Evolutionary conservation across 2,329 filamentous ascomycete genomes (phyloP).

Genomic region (Sporothrix globosa): DNA sequence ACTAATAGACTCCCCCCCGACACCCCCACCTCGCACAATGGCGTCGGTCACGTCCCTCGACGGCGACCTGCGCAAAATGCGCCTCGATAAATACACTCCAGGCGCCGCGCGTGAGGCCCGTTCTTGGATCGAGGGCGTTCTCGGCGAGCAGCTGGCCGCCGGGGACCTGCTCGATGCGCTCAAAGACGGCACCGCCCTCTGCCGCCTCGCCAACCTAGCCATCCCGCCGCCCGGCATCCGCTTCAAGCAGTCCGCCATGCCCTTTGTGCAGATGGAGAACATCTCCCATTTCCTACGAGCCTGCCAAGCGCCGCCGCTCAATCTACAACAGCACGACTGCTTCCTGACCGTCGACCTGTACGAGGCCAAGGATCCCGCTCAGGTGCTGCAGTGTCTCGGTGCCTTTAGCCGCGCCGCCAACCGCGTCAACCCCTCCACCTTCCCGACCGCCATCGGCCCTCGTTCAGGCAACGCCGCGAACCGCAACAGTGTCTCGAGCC

Average conservation of each 20-base stretch:
- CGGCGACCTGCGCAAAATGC: slow-evolving; percentile 91
- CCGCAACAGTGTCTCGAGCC: slow-evolving; percentile 60
- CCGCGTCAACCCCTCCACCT: slow-evolving; percentile 69
- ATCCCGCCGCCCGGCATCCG: slow-evolving; percentile 76
- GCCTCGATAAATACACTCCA: slow-evolving; percentile 90
- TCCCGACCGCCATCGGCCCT: slow-evolving; percentile 76
- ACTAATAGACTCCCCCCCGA: background rate
- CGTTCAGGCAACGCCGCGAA: slow-evolving; percentile 55
- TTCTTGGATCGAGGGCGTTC: slow-evolving; percentile 79
- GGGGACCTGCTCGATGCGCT: slow-evolving; percentile 81
- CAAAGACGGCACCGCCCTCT: slow-evolving; percentile 89
- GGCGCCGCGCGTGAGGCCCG: slow-evolving; percentile 83
- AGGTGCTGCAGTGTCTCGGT: slow-evolving; percentile 88
- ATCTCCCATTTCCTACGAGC: slow-evolving; percentile 93
- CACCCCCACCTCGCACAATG: slow-evolving; percentile 29
- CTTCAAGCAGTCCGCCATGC: slow-evolving; percentile 92
- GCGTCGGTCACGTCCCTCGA: slow-evolving; percentile 92
- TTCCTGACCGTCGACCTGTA: slow-evolving; percentile 97
- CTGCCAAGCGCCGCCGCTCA: slow-evolving; percentile 82
- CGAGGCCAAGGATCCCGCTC: slow-evolving; percentile 92
- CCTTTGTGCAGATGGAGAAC: slow-evolving; percentile 99
- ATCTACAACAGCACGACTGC: slow-evolving; percentile 87
- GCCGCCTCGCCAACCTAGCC: slow-evolving; percentile 85
- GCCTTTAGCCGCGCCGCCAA: slow-evolving; percentile 90
- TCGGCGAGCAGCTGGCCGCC: slow-evolving; percentile 72